Conservation (phyloP, 2,329 filamentous ascomycete species). For the Fusarium goolgardi region DNA sequence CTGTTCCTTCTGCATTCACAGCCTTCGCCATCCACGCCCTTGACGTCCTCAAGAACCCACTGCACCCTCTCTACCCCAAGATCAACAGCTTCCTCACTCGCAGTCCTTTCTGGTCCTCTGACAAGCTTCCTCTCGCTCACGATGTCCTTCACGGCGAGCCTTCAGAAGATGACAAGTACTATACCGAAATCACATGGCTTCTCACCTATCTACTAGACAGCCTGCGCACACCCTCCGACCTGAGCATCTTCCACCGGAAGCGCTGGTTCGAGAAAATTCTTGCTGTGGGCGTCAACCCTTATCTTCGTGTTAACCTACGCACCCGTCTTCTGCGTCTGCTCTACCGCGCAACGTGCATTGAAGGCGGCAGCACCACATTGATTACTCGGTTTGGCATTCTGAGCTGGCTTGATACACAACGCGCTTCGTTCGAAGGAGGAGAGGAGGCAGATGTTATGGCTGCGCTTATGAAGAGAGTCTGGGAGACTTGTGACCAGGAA, state of each 20-base stretch:
- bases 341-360: slow-evolving; percentile 73
- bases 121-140: slow-evolving; percentile 77
- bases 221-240: slow-evolving; percentile 68
- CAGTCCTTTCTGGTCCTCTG: slow-evolving; percentile 78
- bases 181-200: slow-evolving; percentile 80
- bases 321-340: slow-evolving; percentile 71
- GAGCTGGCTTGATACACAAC: slow-evolving; percentile 77
- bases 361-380: slow-evolving; percentile 81
- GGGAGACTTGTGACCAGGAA: slow-evolving; percentile 74
- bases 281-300: slow-evolving; percentile 74
- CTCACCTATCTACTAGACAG: slow-evolving; percentile 76
- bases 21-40: slow-evolving; percentile 79
- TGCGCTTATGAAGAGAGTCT: slow-evolving; percentile 67
- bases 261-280: slow-evolving; percentile 81
- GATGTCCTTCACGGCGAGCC: slow-evolving; percentile 73
- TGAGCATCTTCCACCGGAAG: slow-evolving; percentile 69
- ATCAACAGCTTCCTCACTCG: slow-evolving; percentile 85
- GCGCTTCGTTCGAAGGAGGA: slow-evolving; percentile 55
- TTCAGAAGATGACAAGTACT: slow-evolving; percentile 77
- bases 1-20: slow-evolving; percentile 79
- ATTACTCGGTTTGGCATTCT: slow-evolving; percentile 80
- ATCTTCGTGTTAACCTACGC: slow-evolving; percentile 68
- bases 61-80: slow-evolving; percentile 87
- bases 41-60: slow-evolving; percentile 76
- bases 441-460: slow-evolving; percentile 63